phyloP scores from a whole-genome alignment of 805 yeast species.

The Myxozyma lipomycoides region DNA sequence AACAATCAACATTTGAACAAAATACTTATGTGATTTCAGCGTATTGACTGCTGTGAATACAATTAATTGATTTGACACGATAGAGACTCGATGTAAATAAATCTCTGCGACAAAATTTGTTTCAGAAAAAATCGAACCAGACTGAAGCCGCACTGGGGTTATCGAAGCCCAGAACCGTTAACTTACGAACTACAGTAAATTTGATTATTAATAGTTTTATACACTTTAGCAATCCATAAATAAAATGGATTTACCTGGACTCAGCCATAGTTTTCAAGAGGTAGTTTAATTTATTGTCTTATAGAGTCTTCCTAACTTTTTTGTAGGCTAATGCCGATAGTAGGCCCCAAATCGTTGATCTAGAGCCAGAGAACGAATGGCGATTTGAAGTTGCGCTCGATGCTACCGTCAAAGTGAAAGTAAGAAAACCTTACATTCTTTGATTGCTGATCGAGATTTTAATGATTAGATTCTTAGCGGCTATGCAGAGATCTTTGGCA shows the following conservation, averaged over 20 bases:
- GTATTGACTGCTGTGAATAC: too few relatives aligned
- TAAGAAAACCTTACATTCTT: conserved; percentile 30
- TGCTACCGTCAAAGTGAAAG: conserved; percentile 48
- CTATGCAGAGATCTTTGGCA: conserved; percentile 85
- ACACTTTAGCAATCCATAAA: too few relatives aligned
- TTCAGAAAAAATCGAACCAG: too few relatives aligned
- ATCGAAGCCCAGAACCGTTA: too few relatives aligned
- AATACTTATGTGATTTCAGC: too few relatives aligned
- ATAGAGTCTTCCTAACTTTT: neutral
- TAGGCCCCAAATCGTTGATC: conserved; percentile 24
- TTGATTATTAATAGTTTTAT: too few relatives aligned
- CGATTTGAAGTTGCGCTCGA: conserved; percentile 62
- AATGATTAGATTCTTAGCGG: conserved; percentile 51
- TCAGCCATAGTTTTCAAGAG: neutral
- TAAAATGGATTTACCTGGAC: conserved; percentile 8
- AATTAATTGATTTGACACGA: too few relatives aligned
- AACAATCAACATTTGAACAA: too few relatives aligned
- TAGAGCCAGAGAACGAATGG: conserved; percentile 57
- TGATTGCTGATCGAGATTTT: neutral
- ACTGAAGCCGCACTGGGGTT: too few relatives aligned
- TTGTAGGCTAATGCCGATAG: neutral
- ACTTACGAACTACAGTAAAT: too few relatives aligned
- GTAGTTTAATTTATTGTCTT: neutral
- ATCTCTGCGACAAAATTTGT: too few relatives aligned
- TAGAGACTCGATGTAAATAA: too few relatives aligned